phyloP scores from a whole-genome alignment of 75 land plant species.

The Pinus albicaulis region DNA sequence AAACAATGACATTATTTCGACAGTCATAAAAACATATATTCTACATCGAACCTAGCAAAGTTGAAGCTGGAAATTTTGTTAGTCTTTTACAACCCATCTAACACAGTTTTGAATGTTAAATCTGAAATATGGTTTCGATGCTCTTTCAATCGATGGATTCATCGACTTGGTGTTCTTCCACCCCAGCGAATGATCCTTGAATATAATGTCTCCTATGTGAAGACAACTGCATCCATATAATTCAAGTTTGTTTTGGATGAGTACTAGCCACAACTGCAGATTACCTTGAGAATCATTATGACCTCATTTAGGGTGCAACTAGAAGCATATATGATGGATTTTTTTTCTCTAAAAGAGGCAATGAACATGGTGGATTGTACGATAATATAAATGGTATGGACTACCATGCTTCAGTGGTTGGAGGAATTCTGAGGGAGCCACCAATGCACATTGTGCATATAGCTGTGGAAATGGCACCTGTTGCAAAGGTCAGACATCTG shows the following conservation, averaged over 20 bases:
- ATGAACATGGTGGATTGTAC: constrained; percentile 65
- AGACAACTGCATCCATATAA: constrained; percentile 24
- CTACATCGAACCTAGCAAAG: constrained; percentile 80
- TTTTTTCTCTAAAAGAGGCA: constrained; percentile 81
- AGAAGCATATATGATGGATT: constrained; percentile 95
- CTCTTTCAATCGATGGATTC: constrained; percentile 92
- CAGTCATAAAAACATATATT: constrained; percentile 79
- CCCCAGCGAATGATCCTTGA: constrained; percentile 68
- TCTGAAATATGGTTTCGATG: constrained; percentile 78
- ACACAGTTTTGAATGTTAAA: constrained; percentile 80
- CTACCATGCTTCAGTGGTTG: constrained; percentile 84
- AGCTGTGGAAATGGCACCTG: constrained; percentile 98
- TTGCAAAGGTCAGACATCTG: constrained; percentile 66
- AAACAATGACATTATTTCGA: constrained; percentile 52
- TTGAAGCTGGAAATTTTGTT: constrained; percentile 68
- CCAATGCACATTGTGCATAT: too few relatives aligned
- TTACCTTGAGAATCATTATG: too few relatives aligned
- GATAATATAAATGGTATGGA: constrained; percentile 86
- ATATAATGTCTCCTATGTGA: constrained; percentile 44
- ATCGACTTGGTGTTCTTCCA: constrained; percentile 56
- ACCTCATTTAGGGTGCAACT: constrained; percentile 77
- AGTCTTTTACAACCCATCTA: constrained; percentile 80
- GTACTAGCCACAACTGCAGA: too few relatives aligned
- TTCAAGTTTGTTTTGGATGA: too few relatives aligned
- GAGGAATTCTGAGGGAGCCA: too few relatives aligned